Evolutionary conservation across 2,329 filamentous ascomycete genomes (phyloP).

Genomic region (Albifimbria verrucaria): DNA sequence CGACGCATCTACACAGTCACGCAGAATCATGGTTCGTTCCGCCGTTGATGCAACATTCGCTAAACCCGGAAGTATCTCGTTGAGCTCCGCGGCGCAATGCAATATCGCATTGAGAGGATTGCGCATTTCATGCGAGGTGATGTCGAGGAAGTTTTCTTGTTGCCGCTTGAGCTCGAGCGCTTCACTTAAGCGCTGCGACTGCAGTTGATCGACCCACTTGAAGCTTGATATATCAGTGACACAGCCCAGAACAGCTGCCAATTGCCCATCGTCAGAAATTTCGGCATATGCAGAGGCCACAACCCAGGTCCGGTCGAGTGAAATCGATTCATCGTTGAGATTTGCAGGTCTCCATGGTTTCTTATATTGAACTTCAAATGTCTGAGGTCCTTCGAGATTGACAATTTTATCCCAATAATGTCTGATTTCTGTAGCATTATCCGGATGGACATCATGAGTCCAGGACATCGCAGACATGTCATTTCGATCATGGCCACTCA

Average conservation of each 20-base stretch:
- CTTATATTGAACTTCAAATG: not conserved
- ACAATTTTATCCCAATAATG: not conserved
- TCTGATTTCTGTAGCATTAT: not conserved
- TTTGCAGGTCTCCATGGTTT: not conserved
- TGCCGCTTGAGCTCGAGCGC: conserved; percentile 1
- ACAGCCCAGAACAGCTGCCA: not conserved
- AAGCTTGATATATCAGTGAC: not conserved
- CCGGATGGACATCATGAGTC: not conserved
- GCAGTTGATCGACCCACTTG: not conserved
- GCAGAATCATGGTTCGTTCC: not conserved
- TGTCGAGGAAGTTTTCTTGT: conserved; percentile 1
- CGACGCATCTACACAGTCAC: not conserved
- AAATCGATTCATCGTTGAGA: not conserved
- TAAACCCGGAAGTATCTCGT: not conserved
- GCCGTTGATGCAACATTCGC: not conserved
- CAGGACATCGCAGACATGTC: not conserved
- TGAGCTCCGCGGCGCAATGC: not conserved
- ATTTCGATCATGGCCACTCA: not conserved
- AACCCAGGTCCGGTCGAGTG: not conserved
- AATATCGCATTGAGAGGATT: not conserved
- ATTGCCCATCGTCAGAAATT: not conserved
- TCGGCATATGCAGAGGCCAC: not conserved
- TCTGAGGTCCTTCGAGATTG: not conserved
- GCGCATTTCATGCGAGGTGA: conserved; percentile 1
- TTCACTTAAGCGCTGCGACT: not conserved